Evolutionary conservation across 805 yeast genomes (phyloP).

Genomic region (Candida tallmaniae): DNA sequence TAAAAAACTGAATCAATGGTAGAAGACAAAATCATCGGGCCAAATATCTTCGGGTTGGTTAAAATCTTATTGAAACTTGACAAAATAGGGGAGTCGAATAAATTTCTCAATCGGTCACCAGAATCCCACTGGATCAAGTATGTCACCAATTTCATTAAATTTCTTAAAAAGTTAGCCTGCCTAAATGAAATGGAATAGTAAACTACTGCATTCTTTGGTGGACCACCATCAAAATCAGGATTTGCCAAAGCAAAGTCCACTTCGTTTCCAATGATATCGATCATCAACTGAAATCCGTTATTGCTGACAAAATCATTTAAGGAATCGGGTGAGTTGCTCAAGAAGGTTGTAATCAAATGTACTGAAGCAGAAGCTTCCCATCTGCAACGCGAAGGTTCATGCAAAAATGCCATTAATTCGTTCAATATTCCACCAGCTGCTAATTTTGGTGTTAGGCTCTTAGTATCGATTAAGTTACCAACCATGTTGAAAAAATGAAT

Average conservation of each 20-base stretch:
- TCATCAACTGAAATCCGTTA: slow-evolving; percentile 61
- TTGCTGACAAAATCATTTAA: slow-evolving; percentile 60
- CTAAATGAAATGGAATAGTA: slow-evolving; percentile 52
- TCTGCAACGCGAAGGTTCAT: slow-evolving; percentile 46
- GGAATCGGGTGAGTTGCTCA: slow-evolving; percentile 42
- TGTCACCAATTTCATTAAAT: slow-evolving; percentile 58
- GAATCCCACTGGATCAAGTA: slow-evolving; percentile 66
- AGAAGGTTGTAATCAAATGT: slow-evolving; percentile 49
- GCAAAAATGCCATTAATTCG: slow-evolving; percentile 58
- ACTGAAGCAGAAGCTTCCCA: slow-evolving; percentile 61
- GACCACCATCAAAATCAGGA: slow-evolving; percentile 54
- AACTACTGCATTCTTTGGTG: slow-evolving; percentile 48
- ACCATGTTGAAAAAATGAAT: slow-evolving; percentile 57
- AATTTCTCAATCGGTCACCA: slow-evolving; percentile 78
- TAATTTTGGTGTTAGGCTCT: slow-evolving; percentile 50
- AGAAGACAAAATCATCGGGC: slow-evolving; percentile 56
- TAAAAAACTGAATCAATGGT: slow-evolving; percentile 61
- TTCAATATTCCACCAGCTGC: slow-evolving; percentile 74
- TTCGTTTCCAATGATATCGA: slow-evolving; percentile 59
- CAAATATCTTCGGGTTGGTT: slow-evolving; percentile 55
- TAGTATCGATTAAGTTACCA: slow-evolving; percentile 56
- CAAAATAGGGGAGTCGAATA: slow-evolving; percentile 82
- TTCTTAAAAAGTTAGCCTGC: slow-evolving; percentile 47
- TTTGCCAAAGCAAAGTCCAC: slow-evolving; percentile 58
- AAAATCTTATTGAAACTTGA: slow-evolving; percentile 56